phyloP scores from a whole-genome alignment of 2,329 filamentous ascomycete species.

The Fusarium sarcochroum region DNA sequence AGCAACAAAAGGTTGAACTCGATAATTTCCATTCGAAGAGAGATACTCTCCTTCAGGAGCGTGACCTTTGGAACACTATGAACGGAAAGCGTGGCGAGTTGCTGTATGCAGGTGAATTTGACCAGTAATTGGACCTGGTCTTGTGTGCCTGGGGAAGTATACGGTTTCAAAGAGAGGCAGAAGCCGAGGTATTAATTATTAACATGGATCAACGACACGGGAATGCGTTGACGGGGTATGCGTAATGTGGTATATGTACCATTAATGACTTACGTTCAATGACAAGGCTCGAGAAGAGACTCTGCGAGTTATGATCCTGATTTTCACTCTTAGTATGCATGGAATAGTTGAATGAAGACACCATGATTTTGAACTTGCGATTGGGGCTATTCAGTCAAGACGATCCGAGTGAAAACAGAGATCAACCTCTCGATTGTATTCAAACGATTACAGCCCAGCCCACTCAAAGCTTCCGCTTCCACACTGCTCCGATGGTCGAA shows the following conservation, averaged over 20 bases:
- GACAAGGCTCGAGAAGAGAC: neutral
- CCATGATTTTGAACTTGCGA: too few relatives aligned
- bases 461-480: too few relatives aligned
- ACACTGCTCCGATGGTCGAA: neutral
- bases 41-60: conserved; percentile 53
- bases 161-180: neutral
- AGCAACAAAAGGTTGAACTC: conserved; percentile 55
- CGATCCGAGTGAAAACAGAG: too few relatives aligned
- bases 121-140: conserved; percentile 29
- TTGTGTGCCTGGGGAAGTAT: neutral
- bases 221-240: neutral
- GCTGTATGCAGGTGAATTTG: conserved; percentile 62
- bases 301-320: too few relatives aligned
- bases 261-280: conserved; percentile 17
- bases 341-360: too few relatives aligned
- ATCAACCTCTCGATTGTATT: too few relatives aligned
- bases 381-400: too few relatives aligned
- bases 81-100: conserved; percentile 60
- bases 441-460: too few relatives aligned
- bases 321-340: too few relatives aligned
- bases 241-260: conserved; percentile 50
- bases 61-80: conserved; percentile 62
- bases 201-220: too few relatives aligned
- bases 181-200: neutral
- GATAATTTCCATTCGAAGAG: conserved; percentile 47